A percentile compares a stretch with the other conserved stretches of the same genome.
These are phyloP conservation scores for Mimosa pudica DNA, from an alignment of 306 rosid genomes.

Conservation along the genomic window DNA sequence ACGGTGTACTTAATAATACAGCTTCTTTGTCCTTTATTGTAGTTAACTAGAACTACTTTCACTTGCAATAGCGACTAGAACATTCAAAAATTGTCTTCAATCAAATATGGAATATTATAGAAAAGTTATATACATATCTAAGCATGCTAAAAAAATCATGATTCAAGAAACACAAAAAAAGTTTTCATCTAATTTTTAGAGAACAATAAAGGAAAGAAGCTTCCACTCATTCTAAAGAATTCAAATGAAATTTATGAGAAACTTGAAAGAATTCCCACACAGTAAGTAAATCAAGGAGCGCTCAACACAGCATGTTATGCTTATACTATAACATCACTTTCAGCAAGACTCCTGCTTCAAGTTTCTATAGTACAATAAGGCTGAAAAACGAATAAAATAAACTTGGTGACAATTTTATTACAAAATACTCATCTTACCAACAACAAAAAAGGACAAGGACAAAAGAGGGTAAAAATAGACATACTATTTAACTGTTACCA, in stretches of 20 bases:
- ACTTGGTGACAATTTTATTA: background rate
- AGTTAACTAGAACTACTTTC: too few species aligned
- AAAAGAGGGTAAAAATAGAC: background rate
- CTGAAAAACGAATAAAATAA: background rate
- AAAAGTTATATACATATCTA: too few species aligned
- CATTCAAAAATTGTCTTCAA: too few species aligned
- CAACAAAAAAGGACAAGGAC: background rate
- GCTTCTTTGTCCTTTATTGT: too few species aligned
- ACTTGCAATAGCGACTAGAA: too few species aligned
- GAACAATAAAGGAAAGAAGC: background rate
- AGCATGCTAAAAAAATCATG: too few species aligned
- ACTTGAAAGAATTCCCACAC: background rate
- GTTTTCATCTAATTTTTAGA: background rate
- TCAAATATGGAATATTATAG: too few species aligned
- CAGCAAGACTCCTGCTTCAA: background rate
- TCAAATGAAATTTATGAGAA: background rate
- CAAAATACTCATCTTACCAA: constrained; percentile 6
- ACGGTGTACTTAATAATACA: too few species aligned
- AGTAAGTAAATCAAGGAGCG: background rate
- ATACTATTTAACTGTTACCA: constrained; percentile 35
- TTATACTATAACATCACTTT: too few species aligned
- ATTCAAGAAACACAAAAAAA: too few species aligned
- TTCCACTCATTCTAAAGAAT: background rate
- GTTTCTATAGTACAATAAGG: background rate
- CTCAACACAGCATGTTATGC: background rate